phyloP scores from a whole-genome alignment of 2,329 filamentous ascomycete genomes.

The Orbilia brochopaga region DNA sequence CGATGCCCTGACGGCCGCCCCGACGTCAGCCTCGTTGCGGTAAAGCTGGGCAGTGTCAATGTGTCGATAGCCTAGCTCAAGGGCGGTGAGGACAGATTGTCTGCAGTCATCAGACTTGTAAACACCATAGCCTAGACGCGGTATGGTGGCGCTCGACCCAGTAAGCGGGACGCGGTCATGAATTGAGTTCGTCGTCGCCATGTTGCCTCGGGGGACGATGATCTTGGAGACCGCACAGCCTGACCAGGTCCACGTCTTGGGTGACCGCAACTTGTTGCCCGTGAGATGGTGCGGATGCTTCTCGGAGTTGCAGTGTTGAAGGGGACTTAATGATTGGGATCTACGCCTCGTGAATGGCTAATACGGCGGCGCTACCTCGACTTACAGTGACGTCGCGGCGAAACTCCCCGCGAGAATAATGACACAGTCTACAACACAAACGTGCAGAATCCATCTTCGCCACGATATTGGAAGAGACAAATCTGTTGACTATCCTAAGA shows the following conservation, averaged over 20 bases:
- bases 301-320: neutral
- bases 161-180: slow-evolving; percentile 30
- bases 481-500: no score
- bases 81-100: slow-evolving; percentile 66
- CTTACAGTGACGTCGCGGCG: neutral
- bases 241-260: no score
- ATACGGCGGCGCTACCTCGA: no score
- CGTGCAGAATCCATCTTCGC: no score
- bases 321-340: no score
- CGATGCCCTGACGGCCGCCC: slow-evolving; percentile 67
- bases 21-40: slow-evolving; percentile 71
- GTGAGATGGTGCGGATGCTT: neutral
- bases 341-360: no score
- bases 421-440: slow-evolving; percentile 33
- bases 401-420: slow-evolving; percentile 4
- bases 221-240: neutral
- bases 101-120: slow-evolving; percentile 68
- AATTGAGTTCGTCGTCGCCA: slow-evolving; percentile 15
- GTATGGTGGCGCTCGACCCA: slow-evolving; percentile 60
- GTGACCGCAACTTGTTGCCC: neutral
- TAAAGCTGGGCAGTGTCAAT: slow-evolving; percentile 75
- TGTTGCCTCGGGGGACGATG: neutral
- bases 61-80: slow-evolving; percentile 67
- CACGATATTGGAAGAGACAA: no score
- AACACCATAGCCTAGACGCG: slow-evolving; percentile 73